Conservation (phyloP, 2,329 filamentous ascomycete genomes). For the Fusarium newnesense region DNA sequence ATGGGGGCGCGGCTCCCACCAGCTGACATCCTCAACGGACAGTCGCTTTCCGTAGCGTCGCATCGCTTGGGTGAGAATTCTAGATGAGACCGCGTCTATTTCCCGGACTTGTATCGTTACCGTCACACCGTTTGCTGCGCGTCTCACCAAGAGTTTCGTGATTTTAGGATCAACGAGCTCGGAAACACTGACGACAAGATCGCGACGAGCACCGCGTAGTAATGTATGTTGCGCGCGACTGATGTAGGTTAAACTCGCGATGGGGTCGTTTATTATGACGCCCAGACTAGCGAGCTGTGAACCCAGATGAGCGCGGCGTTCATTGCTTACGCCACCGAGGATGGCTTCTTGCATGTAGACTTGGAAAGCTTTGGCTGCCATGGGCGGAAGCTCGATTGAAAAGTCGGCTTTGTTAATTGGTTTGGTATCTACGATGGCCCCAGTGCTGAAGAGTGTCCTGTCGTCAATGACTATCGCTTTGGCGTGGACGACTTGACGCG, state of each 20-base stretch:
- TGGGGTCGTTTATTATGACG: background rate
- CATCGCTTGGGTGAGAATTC: background rate
- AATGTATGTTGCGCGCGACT: conserved; percentile 6
- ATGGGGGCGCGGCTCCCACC: conserved; percentile 4
- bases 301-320: background rate
- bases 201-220: background rate
- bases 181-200: background rate
- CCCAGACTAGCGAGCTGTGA: background rate
- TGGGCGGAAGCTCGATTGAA: background rate
- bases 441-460: background rate
- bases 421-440: background rate
- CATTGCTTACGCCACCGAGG: background rate
- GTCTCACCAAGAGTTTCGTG: background rate
- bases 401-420: conserved; percentile 8
- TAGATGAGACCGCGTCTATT: background rate
- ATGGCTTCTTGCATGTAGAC: background rate
- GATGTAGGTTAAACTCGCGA: conserved; percentile 3
- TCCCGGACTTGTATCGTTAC: background rate
- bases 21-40: background rate
- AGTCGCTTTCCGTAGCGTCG: background rate
- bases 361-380: background rate
- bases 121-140: background rate
- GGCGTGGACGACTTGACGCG: background rate
- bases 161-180: conserved; percentile 4
- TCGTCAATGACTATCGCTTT: conserved; percentile 6